These are phyloP conservation scores for Ocimum tenuiflorum DNA, from an alignment of 257 asterid genomes.

Conservation along the genomic window DNA sequence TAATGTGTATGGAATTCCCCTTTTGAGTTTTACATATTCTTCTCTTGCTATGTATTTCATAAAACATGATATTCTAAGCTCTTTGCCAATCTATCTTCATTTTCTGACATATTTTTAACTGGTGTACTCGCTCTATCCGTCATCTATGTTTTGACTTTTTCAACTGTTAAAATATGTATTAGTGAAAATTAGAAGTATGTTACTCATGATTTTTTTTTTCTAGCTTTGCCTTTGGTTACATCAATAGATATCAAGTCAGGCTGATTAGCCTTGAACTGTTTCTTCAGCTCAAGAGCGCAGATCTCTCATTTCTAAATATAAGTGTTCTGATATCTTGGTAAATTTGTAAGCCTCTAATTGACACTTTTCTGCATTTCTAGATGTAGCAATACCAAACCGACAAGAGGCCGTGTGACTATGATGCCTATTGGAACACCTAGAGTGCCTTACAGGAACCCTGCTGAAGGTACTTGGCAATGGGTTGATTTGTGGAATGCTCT, in stretches of 20 bases:
- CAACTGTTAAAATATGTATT: no score
- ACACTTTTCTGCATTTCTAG: slow-evolving; percentile 28
- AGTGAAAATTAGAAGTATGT: no score
- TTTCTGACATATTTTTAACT: no score
- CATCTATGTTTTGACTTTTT: no score
- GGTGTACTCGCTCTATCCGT: no score
- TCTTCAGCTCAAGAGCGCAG: background rate
- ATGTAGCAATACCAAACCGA: slow-evolving; percentile 30
- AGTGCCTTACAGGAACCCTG: slow-evolving; percentile 71
- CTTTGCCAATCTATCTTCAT: no score
- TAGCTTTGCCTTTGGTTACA: no score
- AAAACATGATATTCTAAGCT: no score
- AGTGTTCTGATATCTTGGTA: background rate
- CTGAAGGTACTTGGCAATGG: slow-evolving; percentile 86
- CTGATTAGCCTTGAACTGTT: background rate
- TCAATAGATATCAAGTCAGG: background rate
- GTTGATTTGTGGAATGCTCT: slow-evolving; percentile 96
- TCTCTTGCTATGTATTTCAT: no score
- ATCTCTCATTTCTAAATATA: background rate
- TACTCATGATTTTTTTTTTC: no score
- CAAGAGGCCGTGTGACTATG: slow-evolving; percentile 64
- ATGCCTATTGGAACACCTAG: slow-evolving; percentile 92
- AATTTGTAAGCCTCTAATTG: background rate
- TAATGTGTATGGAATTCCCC: no score
- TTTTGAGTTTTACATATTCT: no score